Evolutionary conservation across 805 yeast genomes (phyloP), one percentile per base, ranked within the genome.

Genomic region (Cyberlindnera mississippiensis): DNA sequence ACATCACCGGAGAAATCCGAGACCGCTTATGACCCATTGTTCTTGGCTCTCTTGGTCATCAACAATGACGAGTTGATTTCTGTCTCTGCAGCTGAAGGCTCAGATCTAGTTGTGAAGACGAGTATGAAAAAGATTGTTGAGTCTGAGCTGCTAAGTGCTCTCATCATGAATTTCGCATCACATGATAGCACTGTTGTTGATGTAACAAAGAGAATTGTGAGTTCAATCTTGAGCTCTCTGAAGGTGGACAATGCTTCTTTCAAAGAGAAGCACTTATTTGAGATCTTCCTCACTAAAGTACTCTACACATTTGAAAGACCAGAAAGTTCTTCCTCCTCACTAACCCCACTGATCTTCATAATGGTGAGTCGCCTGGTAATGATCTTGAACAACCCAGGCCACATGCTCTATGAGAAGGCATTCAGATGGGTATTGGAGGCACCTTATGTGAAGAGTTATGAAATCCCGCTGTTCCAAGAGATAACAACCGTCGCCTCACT

Each of bases 351-450:
- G 14, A 65, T 80, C n/a, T 75, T 83, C 62, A 63, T 69, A 14
- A 57, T 78, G 41, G 60, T 81, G 30, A 73, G 87, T 1, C 71
- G 75, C 38, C 57, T 88, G 29, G 63, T 78, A 4, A 74, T 77
- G 3, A 67, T 86, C 2, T 58, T 86, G 44, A 59, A 70, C 6
- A 78, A 81, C 46, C 96, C 97, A 0, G 77, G 80, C 0, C 91
- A 86, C 48, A 73, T 71, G 51, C 59, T 91, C 16, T 85, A 82
- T 60, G 96, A 89, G 48, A 77, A 78, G 50, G 76, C 78, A 0
- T 77, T 71, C 52, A 73, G 82, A 44, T 87, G 80, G 72, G 69
- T 89, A 10, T 64, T 87, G 27, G 65, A 63, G 38, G 57, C 61
- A n/a, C 71, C 73, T 24, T 50, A 56, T 15, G 50, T 76, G 14